Conservation (phyloP, 768 basidiomycete genomes). For the Kwoniella dejecticola region DNA sequence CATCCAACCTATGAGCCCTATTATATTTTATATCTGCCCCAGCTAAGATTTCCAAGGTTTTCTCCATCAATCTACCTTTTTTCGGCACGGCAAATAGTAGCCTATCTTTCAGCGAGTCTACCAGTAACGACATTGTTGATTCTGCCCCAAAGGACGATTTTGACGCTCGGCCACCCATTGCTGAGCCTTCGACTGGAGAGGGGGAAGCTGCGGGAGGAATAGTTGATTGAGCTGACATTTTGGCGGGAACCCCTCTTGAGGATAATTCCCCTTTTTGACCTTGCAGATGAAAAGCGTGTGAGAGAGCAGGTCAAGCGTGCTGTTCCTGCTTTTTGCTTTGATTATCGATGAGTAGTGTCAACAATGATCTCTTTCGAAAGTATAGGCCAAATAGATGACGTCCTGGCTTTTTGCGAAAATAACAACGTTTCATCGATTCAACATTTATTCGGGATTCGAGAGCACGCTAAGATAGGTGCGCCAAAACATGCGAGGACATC, state of each 20-base stretch:
- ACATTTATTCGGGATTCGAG: slow-evolving; percentile 3
- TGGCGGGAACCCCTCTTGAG: background rate
- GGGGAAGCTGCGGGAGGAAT: slow-evolving; percentile 7
- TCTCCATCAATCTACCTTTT: slow-evolving; percentile 94
- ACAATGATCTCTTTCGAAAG: background rate
- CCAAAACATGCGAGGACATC: background rate
- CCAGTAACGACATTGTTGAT: slow-evolving; percentile 61
- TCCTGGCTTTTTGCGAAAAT: background rate
- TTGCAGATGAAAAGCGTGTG: background rate
- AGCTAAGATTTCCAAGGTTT: slow-evolving; percentile 78
- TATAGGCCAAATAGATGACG: slow-evolving; percentile 6
- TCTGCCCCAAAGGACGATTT: slow-evolving; percentile 51
- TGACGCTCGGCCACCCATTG: slow-evolving; percentile 10
- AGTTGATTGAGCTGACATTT: background rate
- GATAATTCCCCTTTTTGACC: background rate
- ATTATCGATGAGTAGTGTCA: no score
- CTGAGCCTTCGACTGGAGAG: slow-evolving; percentile 10
- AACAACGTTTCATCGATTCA: slow-evolving; percentile 9
- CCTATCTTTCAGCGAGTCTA: slow-evolving; percentile 79
- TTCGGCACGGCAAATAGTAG: slow-evolving; percentile 95
- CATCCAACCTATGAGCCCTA: slow-evolving; percentile 81
- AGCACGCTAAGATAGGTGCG: background rate
- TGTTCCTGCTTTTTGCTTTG: no score
- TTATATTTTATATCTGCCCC: slow-evolving; percentile 96
- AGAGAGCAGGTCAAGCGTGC: no score